Conservation (phyloP, 768 basidiomycete species). For the Leccinum variicolor region DNA sequence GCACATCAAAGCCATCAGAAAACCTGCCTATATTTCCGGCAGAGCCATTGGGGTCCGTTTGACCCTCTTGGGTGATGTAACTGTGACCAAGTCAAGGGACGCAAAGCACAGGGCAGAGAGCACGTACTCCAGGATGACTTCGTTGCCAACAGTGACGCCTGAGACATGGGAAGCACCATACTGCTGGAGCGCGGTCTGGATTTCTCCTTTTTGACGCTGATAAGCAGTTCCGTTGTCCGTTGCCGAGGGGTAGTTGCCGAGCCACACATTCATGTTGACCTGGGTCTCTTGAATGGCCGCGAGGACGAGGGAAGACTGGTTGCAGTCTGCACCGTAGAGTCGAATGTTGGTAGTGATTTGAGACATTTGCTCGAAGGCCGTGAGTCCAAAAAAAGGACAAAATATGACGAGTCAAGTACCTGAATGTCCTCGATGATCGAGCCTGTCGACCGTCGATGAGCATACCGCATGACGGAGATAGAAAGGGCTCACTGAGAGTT, state of each 20-base stretch:
- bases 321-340: conserved; percentile 86
- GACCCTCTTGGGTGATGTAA: conserved; percentile 52
- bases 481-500: conserved; percentile 31
- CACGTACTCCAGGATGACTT: conserved; percentile 76
- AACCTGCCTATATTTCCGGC: conserved; percentile 44
- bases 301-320: conserved; percentile 75
- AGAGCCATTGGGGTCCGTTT: conserved; percentile 51
- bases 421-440: conserved; percentile 71
- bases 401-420: conserved; percentile 34
- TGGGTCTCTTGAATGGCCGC: conserved; percentile 90
- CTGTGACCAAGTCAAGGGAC: conserved; percentile 34
- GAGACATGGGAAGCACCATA: conserved; percentile 75
- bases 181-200: conserved; percentile 64
- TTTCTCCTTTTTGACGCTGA: conserved; percentile 62
- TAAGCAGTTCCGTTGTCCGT: conserved; percentile 71
- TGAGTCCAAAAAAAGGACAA: conserved; percentile 9
- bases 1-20: background rate
- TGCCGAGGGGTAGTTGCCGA: conserved; percentile 65
- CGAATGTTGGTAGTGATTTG: conserved; percentile 81
- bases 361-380: conserved; percentile 58
- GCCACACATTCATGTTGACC: conserved; percentile 77
- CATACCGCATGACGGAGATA: background rate
- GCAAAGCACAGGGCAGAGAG: background rate
- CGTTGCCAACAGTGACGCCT: conserved; percentile 91
- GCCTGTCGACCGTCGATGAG: conserved; percentile 27